phyloP scores from a whole-genome alignment of 2,329 filamentous ascomycete species.

The Leptographium wingfieldii region DNA sequence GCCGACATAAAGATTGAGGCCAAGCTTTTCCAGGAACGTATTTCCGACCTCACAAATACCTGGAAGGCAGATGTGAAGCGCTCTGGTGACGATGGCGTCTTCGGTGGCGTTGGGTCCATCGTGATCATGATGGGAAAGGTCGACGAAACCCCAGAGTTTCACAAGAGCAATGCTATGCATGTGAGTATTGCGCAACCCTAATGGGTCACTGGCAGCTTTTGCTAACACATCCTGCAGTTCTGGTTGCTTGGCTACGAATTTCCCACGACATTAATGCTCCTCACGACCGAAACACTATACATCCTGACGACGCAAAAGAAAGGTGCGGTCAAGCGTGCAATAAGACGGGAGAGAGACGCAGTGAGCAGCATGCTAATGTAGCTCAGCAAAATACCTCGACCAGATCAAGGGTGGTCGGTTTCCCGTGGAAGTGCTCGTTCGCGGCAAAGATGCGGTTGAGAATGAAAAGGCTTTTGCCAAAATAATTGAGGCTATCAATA shows the following conservation, averaged over 20 bases:
- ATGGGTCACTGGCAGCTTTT: background rate
- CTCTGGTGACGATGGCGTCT: conserved; percentile 72
- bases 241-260: conserved; percentile 99
- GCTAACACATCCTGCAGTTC: conserved; percentile 46
- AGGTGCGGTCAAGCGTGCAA: conserved; percentile 40
- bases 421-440: conserved; percentile 80
- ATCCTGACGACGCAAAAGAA: conserved; percentile 96
- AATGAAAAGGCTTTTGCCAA: conserved; percentile 85
- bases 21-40: conserved; percentile 84
- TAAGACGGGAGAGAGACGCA: background rate
- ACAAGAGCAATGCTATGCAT: conserved; percentile 95
- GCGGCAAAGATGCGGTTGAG: conserved; percentile 81
- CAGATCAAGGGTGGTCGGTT: conserved; percentile 85
- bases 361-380: background rate
- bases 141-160: conserved; percentile 72
- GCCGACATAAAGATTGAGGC: conserved; percentile 91
- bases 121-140: conserved; percentile 91
- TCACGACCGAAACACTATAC: conserved; percentile 79
- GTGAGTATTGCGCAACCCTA: conserved; percentile 31
- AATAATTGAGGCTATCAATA: conserved; percentile 76
- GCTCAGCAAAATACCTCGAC: conserved; percentile 77
- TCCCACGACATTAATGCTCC: conserved; percentile 84
- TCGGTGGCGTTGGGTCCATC: conserved; percentile 77
- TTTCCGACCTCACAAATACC: conserved; percentile 72
- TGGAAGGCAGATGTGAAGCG: conserved; percentile 91